Conservation (phyloP, 73 alveolate genomes). For the Uronychia binucleata region DNA sequence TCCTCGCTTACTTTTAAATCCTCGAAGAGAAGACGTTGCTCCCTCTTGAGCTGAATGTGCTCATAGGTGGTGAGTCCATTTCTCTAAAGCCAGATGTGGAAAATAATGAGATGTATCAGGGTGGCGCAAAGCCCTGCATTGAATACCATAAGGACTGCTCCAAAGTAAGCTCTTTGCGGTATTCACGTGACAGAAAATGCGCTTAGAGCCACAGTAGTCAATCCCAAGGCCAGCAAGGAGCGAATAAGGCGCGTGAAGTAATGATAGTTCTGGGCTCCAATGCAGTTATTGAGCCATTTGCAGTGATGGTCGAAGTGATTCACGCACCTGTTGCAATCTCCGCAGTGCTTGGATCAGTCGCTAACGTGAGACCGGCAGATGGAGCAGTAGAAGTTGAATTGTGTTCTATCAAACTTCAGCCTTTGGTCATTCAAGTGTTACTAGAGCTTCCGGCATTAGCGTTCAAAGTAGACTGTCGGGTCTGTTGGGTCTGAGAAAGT, state of each 20-base stretch:
- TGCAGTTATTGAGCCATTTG: conserved; percentile 85
- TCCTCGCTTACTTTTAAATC: too few species aligned
- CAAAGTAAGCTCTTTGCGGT: too few species aligned
- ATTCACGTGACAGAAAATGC: too few species aligned
- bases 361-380: background rate
- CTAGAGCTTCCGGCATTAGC: background rate
- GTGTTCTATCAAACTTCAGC: background rate
- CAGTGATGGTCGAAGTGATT: conserved; percentile 81
- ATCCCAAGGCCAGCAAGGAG: too few species aligned
- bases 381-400: background rate
- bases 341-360: conserved; percentile 21
- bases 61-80: too few species aligned
- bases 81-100: too few species aligned
- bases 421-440: background rate
- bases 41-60: too few species aligned
- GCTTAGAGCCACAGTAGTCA: too few species aligned
- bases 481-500: background rate
- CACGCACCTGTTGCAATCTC: conserved; percentile 67
- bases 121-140: too few species aligned
- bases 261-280: conserved; percentile 58
- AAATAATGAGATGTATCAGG: too few species aligned
- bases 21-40: too few species aligned
- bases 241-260: background rate
- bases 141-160: too few species aligned
- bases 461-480: background rate